These are phyloP conservation scores for Porogramme epimiltina DNA, from an alignment of 1,284 basidiomycete species.

Conservation along the genomic window DNA sequence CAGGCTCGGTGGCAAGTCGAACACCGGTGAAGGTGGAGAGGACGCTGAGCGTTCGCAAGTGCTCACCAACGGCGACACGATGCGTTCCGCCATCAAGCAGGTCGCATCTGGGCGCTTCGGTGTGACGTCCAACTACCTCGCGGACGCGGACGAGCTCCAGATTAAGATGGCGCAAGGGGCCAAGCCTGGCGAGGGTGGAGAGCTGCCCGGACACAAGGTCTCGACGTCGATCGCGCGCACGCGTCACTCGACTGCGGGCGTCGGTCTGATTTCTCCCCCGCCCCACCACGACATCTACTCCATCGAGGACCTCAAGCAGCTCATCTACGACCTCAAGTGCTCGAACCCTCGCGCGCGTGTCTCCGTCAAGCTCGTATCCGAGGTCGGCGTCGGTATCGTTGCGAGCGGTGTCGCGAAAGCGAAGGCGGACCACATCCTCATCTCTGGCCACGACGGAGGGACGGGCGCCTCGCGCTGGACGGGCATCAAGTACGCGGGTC, in stretches of 20 bases:
- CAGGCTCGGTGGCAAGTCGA: slow-evolving; percentile 93
- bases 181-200: slow-evolving; percentile 96
- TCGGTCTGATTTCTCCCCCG: slow-evolving; percentile 95
- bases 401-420: slow-evolving; percentile 96
- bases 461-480: slow-evolving; percentile 98
- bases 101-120: slow-evolving; percentile 96
- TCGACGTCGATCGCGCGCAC: slow-evolving; percentile 92
- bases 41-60: slow-evolving; percentile 88
- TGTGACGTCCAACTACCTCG: slow-evolving; percentile 94
- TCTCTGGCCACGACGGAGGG: slow-evolving; percentile 95
- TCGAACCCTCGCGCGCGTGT: slow-evolving; percentile 91
- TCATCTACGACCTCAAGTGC: slow-evolving; percentile 96
- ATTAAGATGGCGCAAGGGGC: slow-evolving; percentile 99
- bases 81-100: slow-evolving; percentile 96
- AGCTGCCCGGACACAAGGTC: slow-evolving; percentile 95
- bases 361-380: slow-evolving; percentile 95
- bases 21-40: slow-evolving; percentile 97
- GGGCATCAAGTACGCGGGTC: slow-evolving; percentile 94
- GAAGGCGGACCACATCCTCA: slow-evolving; percentile 95
- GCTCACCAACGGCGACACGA: slow-evolving; percentile 82
- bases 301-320: slow-evolving; percentile 95
- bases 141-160: slow-evolving; percentile 93
- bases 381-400: slow-evolving; percentile 96
- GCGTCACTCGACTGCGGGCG: slow-evolving; percentile 94
- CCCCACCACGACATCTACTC: slow-evolving; percentile 98